Evolutionary conservation across 306 rosid species (phyloP), one percentile per base, ranked within the genome.

Genomic region (Begonia fuchsioides): DNA sequence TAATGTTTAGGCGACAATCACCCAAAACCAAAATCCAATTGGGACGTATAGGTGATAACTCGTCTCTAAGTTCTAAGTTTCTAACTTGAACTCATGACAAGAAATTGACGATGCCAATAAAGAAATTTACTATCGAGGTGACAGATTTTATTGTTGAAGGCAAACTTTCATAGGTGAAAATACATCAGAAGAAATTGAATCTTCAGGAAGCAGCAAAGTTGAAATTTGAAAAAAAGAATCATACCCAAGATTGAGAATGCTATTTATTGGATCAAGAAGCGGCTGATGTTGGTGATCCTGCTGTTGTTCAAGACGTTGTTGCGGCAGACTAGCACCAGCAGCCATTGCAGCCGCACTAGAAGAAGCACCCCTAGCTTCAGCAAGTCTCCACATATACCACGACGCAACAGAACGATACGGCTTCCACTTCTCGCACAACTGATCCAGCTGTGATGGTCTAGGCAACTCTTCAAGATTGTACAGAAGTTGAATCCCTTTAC

Each of bases 381-480:
- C 77, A 62, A 79, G 72, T 75, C 96, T 79, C 98, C 96, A 92
- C 96, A 92, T 49, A 48, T 86, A 92, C 96, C 94, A 85, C 0
- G 96, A 72, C 15, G 93, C 98, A 13, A 92, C 96, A 0, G 98
- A 92, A 6, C 98, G 66, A 60, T 92, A 92, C 14, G 98, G 98
- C 70, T 79, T 77, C 98, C 98, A 92, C 57, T 82, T 92, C 18
- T 85, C 98, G 56, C 98, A 92, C 64, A 92, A 58, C 9, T 69
- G 86, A 49, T 92, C 98, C 98, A 92, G 82, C 72, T 92, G 94
- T 12, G 98, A 92, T 3, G 98, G 98, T 5, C 98, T 67, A 13
- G 98, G 98, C 76, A 92, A 60, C 39, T 92, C 98, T 15, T 75
- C 93, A 0, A 92, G 93, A 49, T 44, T 65, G 64, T 79, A 92